Base-by-base conservation (phyloP, 2,329 filamentous ascomycete genomes). In the Botrytis paeoniae region DNA sequence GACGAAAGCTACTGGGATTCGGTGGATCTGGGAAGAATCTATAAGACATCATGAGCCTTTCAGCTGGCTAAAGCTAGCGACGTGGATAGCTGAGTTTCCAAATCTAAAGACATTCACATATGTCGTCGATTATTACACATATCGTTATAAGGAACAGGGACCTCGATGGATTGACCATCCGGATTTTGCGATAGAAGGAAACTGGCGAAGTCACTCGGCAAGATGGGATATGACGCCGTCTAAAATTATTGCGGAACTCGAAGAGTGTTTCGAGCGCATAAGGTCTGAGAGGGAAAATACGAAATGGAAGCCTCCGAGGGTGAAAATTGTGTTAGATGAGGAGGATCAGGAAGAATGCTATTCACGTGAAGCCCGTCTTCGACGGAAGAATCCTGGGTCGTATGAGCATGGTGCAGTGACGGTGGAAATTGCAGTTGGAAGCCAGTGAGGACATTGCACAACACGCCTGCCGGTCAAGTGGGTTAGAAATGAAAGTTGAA, bases 121-220 rank as follows among this genome's bases (percentile, higher is more conserved):
- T 35, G 25, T 54, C 22, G 45, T 66, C 32, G 64, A 66, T 39
- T 66, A 66, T 66, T 39, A 18, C 2, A 39, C 45, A 54, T 66
- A 66, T 66, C 64, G 64, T 20, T 54, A 66, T 39, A 66, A 25
- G 16, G 22, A 18, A 29, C 32, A 54, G 4, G 64, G 64, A 22
- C 64, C 64, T 57, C 35, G 25, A 48, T 68, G 45, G 45, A 22
- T 68, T 39, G 64, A 68, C 39, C 64, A 68, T 48, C 64, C 35
- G 14, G 35, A 54, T 12, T 68, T 68, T 18, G 32, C 64, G 16
- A 54, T 68, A 29, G 64, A 68, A 41, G 64, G 48, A 16, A 54
- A 12, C 8, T 68, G 64, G 45, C 9, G 35, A n/a, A n/a, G 37
- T 57, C 45, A 68, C 37, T 2, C 45, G 45, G 20, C 64, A 54